Evolutionary conservation across 2,329 filamentous ascomycete genomes (phyloP).

Genomic region (Emmonsiellopsis sp.): DNA sequence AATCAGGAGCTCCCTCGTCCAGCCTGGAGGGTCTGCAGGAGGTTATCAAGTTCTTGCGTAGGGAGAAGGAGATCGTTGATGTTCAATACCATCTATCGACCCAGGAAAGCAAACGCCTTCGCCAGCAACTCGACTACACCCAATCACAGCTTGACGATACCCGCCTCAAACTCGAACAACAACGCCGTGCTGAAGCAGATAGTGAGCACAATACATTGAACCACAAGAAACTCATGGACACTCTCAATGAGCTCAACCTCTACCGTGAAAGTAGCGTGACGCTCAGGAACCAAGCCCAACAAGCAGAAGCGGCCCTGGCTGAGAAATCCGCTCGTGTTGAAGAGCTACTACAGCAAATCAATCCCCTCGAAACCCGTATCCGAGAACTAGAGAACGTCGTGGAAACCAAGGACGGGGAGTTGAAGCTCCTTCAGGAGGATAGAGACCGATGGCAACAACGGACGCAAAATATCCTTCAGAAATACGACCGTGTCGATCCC

Average conservation of each 20-base stretch:
- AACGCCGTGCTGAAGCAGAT: conserved; percentile 68
- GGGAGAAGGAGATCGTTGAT: conserved; percentile 95
- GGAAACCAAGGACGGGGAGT: conserved; percentile 74
- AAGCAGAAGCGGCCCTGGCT: conserved; percentile 64
- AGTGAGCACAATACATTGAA: conserved; percentile 63
- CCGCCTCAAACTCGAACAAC: conserved; percentile 80
- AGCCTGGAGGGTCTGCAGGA: conserved; percentile 73
- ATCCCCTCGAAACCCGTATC: conserved; percentile 73
- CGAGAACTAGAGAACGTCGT: conserved; percentile 74
- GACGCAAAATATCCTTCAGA: conserved; percentile 88
- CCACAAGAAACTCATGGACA: conserved; percentile 87
- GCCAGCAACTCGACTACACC: conserved; percentile 81
- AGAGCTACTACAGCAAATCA: conserved; percentile 63
- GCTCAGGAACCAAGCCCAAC: conserved; percentile 74
- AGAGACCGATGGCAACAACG: conserved; percentile 93
- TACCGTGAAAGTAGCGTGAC: conserved; percentile 93
- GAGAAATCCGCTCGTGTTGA: conserved; percentile 69
- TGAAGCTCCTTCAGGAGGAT: conserved; percentile 81
- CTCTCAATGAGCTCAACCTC: conserved; percentile 88
- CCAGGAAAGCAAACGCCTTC: conserved; percentile 78
- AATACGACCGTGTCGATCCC: conserved; percentile 91
- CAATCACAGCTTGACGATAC: conserved; percentile 84
- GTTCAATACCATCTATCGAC: conserved; percentile 88
- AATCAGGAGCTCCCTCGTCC: conserved; percentile 42
- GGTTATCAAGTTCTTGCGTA: conserved; percentile 80